Evolutionary conservation across 1,284 basidiomycete species (phyloP), one percentile per base, ranked within the genome.

Genomic region (Cystobasidium pallidum): DNA sequence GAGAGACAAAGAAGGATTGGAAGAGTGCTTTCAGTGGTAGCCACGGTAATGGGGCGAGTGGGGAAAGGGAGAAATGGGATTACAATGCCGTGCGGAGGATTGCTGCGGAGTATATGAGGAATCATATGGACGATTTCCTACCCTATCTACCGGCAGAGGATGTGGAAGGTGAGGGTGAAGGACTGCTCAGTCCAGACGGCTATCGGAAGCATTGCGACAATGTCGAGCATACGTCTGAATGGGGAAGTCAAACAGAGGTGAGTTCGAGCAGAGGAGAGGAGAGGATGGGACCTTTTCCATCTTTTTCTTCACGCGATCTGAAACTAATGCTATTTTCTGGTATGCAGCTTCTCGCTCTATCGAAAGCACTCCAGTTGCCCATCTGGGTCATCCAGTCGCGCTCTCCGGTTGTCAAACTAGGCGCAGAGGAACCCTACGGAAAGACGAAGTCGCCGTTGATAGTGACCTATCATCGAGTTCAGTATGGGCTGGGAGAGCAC

Each of bases 171-270:
- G 8, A 78, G 92, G 43, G 93, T 96, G 88, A 86, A 41, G 66
- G 55, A n/a, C 32, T 68, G 21, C 28, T 57, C 17, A 63, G 21
- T 4, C 30, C 73, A 77, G 81, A 82, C 49, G 86, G 90, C 78
- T 96, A 91, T 78, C 81, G 86, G 61, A 82, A 84, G 74, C 98
- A 99, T 81, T 97, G 94, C 80, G 82, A 84, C 73, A 85, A 86
- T 11, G 88, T 99, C 24, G 88, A 89, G 61, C 85, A 89, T 78
- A 95, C 93, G 10, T 91, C 88, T 10, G 86, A 89, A 39, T 99
- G 96, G 96, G 96, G 96, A 57, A 96, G 96, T 45, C 93, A 99
- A 82, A 94, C 94, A 1, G 96, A 99, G 79, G 85, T 86, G 52
- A 73, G 84, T 78, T 11, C n/a, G n/a, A n/a, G n/a, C n/a, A n/a